Base-by-base conservation (phyloP, 176 grass and related monocot genomes). In the Elaeis guineensis region DNA sequence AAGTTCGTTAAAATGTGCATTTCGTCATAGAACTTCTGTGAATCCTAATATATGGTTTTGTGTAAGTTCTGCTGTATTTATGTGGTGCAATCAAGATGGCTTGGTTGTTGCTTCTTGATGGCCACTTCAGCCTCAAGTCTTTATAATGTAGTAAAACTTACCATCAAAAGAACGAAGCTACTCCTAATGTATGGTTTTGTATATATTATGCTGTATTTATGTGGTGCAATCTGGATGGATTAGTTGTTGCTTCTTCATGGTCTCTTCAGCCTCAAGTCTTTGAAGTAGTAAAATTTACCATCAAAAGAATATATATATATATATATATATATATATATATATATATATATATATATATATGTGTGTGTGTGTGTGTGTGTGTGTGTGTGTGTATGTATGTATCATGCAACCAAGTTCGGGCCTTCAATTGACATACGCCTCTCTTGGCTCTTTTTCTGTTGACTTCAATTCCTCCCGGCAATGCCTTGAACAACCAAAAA, bases 391-490 rank as follows among this genome's bases (percentile, higher is more conserved):
- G n/a, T n/a, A n/a, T n/a, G n/a, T n/a, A n/a, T n/a, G n/a, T n/a
- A n/a, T n/a, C n/a, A 5, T 35, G 30, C 30, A 6, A 6, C 30
- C 30, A 35, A 35, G 7, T 19, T 50, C 6, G 21, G 44, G 90
- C 92, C 92, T 97, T 65, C 25, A 96, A 73, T 26, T 83, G 75
- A n/a, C 66, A 73, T 55, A 90, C 69, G 7, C 83, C 78, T 79
- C 49, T 88, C 66, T 97, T 84, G 49, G 78, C 87, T 54, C 87
- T 85, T 69, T 87, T 60, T 63, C n/a, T 83, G 72, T 97, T 97
- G 24, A 91, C 93, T 35, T 81, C 78, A 19, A 71, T 63, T 12
- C 87, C 93, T 66, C 87, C 87, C 12, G 69, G 72, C 35, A 91
- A 61, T 6, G 87, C 91, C 66, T 98, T n/a, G 51, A 11, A 53